Conservation (phyloP, 208 protist genomes). For the Leishmania guyanensis region DNA sequence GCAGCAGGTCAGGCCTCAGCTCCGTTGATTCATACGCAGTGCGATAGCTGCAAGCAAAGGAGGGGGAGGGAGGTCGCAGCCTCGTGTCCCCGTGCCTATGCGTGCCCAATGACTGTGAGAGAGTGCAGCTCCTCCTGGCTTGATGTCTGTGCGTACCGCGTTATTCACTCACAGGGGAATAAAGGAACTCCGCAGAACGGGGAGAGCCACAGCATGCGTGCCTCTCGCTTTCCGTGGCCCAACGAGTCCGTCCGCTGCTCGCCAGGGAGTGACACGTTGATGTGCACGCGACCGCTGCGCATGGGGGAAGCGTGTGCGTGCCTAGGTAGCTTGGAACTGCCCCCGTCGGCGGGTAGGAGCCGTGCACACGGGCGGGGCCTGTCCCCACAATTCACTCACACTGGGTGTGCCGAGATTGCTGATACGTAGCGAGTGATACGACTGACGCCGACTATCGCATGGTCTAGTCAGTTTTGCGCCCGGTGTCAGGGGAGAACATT, state of each 20-base stretch:
- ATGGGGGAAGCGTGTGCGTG: not conserved
- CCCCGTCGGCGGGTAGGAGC: conserved; percentile 1
- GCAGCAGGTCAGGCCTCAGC: no score
- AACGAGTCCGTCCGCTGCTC: not conserved
- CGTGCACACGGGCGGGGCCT: not conserved
- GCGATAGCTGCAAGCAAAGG: not conserved
- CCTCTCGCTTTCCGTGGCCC: not conserved
- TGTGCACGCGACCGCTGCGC: no score
- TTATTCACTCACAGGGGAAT: not conserved
- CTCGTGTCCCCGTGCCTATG: not conserved
- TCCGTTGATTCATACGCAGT: not conserved
- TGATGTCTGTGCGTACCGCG: not conserved
- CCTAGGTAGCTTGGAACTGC: conserved; percentile 9
- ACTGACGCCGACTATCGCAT: not conserved
- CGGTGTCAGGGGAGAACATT: not conserved
- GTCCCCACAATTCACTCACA: conserved; percentile 17
- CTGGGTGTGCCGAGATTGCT: conserved; percentile 42
- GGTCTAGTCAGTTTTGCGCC: conserved; percentile 2
- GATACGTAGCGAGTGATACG: not conserved
- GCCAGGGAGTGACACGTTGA: not conserved
- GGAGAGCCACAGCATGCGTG: not conserved
- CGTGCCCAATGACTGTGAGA: fast-evolving
- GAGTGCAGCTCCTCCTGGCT: not conserved
- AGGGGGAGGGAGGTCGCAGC: not conserved
- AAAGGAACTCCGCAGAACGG: no score